Percentiles rank a stretch among this genome's conserved stretches.
Conservation (phyloP, 805 yeast genomes). For the Monosporozyma unispora region DNA sequence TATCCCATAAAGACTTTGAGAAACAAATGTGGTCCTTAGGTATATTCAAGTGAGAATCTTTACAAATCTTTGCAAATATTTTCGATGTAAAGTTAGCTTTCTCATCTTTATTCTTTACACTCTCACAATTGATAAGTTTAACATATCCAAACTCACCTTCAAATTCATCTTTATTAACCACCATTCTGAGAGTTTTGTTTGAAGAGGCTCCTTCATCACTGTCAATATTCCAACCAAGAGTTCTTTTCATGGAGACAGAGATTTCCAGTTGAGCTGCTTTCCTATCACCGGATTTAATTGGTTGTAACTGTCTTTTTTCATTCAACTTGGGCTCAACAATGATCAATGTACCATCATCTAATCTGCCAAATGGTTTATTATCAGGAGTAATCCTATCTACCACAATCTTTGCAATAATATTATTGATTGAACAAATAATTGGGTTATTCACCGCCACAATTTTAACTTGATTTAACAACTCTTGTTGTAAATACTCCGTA, state of each 20-base stretch:
- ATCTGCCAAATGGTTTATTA: slow-evolving; percentile 36
- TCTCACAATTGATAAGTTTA: slow-evolving; percentile 18
- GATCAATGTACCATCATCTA: slow-evolving; percentile 58
- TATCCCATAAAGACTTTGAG: slow-evolving; percentile 38
- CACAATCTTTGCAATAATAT: slow-evolving; percentile 47
- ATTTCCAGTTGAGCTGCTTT: not conserved
- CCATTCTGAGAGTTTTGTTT: not conserved
- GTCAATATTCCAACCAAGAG: slow-evolving; percentile 2
- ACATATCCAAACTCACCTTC: slow-evolving; percentile 22
- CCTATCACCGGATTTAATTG: not conserved
- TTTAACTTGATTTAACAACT: slow-evolving; percentile 69
- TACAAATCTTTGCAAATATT: slow-evolving; percentile 1
- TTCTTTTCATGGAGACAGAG: slow-evolving; percentile 3
- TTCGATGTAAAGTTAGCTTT: not conserved
- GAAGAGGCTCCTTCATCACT: not conserved
- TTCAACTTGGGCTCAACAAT: slow-evolving; percentile 65
- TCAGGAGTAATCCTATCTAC: slow-evolving; percentile 41
- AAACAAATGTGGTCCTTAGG: slow-evolving; percentile 30
- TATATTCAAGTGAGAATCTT: slow-evolving; percentile 2
- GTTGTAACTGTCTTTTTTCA: slow-evolving; percentile 19
- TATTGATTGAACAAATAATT: slow-evolving; percentile 62
- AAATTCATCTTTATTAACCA: slow-evolving; percentile 5
- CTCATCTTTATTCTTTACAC: not conserved
- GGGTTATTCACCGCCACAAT: slow-evolving; percentile 53
- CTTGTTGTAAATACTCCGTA: slow-evolving; percentile 66